Percentiles rank a stretch among this genome's conserved stretches.
Evolutionary conservation across 495 filamentous ascomycete genomes (phyloP).

Genomic region (Schizothecium vesticola): DNA sequence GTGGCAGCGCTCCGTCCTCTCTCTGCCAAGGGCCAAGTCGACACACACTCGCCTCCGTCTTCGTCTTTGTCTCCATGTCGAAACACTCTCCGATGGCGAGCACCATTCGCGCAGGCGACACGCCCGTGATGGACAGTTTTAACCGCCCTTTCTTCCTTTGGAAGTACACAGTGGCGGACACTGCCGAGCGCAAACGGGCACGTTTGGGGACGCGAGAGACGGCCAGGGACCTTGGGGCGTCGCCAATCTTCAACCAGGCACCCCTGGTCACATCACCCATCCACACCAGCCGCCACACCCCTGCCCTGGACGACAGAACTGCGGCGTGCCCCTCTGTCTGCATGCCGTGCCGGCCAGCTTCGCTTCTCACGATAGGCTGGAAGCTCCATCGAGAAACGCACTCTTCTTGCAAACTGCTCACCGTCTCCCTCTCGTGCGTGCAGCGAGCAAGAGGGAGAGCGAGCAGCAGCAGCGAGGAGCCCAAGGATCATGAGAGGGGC

Average conservation of each 20-base stretch:
- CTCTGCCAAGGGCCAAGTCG: background rate
- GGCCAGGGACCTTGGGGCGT: background rate
- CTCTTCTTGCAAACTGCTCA: background rate
- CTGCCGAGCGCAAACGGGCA: constrained; percentile 7
- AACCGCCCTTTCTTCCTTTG: background rate
- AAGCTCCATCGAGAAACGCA: background rate
- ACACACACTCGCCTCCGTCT: background rate
- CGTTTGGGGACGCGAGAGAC: background rate
- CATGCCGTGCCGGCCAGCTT: constrained; percentile 22
- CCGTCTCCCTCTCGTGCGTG: background rate
- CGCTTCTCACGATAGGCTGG: constrained; percentile 13
- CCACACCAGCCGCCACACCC: background rate
- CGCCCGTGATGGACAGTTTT: constrained; percentile 2
- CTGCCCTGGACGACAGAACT: background rate
- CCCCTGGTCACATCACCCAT: background rate
- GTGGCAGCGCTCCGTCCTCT: background rate
- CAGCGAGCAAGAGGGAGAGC: background rate
- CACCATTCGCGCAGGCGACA: background rate
- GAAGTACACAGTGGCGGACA: background rate
- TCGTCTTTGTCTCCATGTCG: background rate
- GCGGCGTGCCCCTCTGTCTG: constrained; percentile 10
- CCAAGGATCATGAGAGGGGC: background rate
- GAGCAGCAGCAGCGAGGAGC: background rate
- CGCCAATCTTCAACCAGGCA: constrained; percentile 4
- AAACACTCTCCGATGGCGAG: background rate